Evolutionary conservation across 2,329 filamentous ascomycete genomes (phyloP), one percentile per base, ranked within the genome.

Genomic region (Microascus cirrosus): DNA sequence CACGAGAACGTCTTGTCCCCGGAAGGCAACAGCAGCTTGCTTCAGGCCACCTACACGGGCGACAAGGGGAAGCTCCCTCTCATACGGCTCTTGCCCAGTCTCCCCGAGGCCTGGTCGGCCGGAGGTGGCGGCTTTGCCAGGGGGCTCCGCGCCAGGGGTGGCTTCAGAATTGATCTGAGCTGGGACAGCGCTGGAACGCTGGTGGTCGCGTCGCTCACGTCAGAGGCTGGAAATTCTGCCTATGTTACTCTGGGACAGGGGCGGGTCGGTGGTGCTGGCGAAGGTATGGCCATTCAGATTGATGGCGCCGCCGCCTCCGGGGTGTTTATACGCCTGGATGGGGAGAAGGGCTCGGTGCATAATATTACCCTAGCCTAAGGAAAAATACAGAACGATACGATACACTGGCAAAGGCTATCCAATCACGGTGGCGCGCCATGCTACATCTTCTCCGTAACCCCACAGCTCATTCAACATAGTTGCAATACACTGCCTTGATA

Each of bases 71-170:
- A 62, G 1, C 62, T 68, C 48, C 66, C 67, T 54, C 60, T 63
- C 22, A 54, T 65, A 13, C 65, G 65, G 35, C 68, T 67, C 2
- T 60, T 67, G 22, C 65, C 65, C 3, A 51, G 45, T 20, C 22
- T 51, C 7, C 45, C 45, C 12, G 20, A 51, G 45, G 20, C 45
- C 22, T 51, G 45, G 45, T 34, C 61, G 1, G 61, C 62, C 2
- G 42, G 65, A 4, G 59, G 60, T 3, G 60, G 56, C 58, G 66
- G 59, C 61, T 62, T 45, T 13, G 62, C 63, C 3, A 60, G 53
- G 36, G 64, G 65, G 5, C 57, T 66, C 22, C 55, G 63, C 24
- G 63, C 64, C 5, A 60, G 64, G 2, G 61, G 63, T 10, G 58
- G 63, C 2, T 65, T 64, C 32, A 50, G 60, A 3, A 61, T 68